These are phyloP conservation scores for Dissophora ornata DNA, from an alignment of 192 early-diverging fungal genomes.

Conservation along the genomic window DNA sequence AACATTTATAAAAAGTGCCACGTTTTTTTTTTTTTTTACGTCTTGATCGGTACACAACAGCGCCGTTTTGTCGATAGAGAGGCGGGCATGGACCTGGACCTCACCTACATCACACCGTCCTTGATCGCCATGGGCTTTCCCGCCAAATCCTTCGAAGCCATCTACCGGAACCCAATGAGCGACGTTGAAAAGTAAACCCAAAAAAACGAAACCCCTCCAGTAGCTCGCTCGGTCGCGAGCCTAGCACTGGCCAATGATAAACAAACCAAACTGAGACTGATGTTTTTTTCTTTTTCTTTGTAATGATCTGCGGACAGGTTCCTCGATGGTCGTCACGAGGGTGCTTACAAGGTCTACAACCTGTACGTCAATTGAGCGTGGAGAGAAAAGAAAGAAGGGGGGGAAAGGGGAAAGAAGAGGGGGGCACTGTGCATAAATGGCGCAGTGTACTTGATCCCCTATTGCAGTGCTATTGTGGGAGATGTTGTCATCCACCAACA, in stretches of 20 bases:
- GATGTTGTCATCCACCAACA: too few species aligned
- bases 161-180: slow-evolving; percentile 65
- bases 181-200: slow-evolving; percentile 64
- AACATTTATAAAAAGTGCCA: too few species aligned
- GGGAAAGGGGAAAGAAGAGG: too few species aligned
- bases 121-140: slow-evolving; percentile 72
- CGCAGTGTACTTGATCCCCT: too few species aligned
- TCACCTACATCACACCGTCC: slow-evolving; percentile 59
- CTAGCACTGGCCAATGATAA: too few species aligned
- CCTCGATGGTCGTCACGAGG: slow-evolving; percentile 59
- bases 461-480: too few species aligned
- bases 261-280: too few species aligned
- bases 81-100: slow-evolving; percentile 59
- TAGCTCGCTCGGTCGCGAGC: too few species aligned
- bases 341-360: slow-evolving; percentile 72
- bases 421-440: too few species aligned
- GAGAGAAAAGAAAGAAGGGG: neutral
- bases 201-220: too few species aligned
- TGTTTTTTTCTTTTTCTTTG: neutral
- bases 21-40: too few species aligned
- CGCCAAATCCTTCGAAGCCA: slow-evolving; percentile 59
- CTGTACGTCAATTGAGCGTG: slow-evolving; percentile 50
- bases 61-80: slow-evolving; percentile 53
- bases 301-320: slow-evolving; percentile 51
- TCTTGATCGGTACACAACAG: slow-evolving; percentile 12